Conservation (phyloP, 495 filamentous ascomycete genomes). For the Parachaetomium inaequale region DNA sequence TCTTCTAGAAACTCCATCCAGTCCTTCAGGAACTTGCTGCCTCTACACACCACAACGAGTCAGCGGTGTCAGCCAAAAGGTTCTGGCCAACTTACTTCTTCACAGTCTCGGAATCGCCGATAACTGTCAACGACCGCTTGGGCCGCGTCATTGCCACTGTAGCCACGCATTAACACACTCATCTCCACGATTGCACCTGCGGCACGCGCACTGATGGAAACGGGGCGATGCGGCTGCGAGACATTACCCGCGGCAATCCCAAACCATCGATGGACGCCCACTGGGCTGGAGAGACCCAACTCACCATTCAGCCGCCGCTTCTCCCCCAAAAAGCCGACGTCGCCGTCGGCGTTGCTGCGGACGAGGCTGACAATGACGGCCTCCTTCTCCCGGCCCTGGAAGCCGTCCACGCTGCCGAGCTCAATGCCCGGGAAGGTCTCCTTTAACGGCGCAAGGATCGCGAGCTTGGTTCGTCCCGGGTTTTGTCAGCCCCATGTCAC, state of each 20-base stretch:
- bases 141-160: conserved; percentile 93
- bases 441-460: conserved; percentile 72
- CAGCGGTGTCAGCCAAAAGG: conserved; percentile 9
- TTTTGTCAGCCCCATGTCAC: conserved; percentile 11
- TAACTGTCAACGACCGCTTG: conserved; percentile 81
- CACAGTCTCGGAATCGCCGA: conserved; percentile 91
- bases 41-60: conserved; percentile 48
- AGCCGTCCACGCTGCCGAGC: conserved; percentile 91
- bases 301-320: conserved; percentile 86
- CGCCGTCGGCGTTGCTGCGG: conserved; percentile 76
- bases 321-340: conserved; percentile 94
- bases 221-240: not conserved
- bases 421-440: conserved; percentile 80
- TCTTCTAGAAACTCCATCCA: conserved; percentile 92
- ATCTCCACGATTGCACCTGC: not conserved
- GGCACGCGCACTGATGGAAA: conserved; percentile 1
- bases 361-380: conserved; percentile 89
- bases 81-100: conserved; percentile 57
- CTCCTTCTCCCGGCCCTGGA: conserved; percentile 97
- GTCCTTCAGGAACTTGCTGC: conserved; percentile 73
- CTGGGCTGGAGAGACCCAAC: conserved; percentile 20
- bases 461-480: conserved; percentile 49
- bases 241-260: not conserved
- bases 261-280: not conserved
- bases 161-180: conserved; percentile 22